phyloP scores from a whole-genome alignment of 1,139 yeast species.

The Hyphopichia pseudoburtonii region DNA sequence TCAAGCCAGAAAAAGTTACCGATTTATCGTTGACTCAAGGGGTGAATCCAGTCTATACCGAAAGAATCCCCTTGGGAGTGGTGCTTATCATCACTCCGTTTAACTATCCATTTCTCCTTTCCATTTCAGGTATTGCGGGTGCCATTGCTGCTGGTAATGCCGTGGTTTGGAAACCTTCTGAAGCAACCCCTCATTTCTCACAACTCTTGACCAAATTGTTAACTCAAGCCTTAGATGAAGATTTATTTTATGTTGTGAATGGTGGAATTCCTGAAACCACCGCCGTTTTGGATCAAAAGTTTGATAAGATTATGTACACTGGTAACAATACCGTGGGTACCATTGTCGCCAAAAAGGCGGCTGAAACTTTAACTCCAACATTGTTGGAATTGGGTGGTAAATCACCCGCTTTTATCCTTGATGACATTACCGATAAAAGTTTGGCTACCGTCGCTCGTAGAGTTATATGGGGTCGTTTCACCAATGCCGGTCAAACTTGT shows the following conservation, averaged over 20 bases:
- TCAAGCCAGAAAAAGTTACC: constrained; percentile 49
- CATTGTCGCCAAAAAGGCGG: constrained; percentile 78
- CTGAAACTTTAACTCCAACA: constrained; percentile 77
- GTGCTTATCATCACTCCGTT: constrained; percentile 80
- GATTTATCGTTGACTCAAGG: constrained; percentile 48
- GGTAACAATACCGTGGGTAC: constrained; percentile 79
- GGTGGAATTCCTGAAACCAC: constrained; percentile 78
- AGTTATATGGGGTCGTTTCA: constrained; percentile 74
- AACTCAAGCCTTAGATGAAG: constrained; percentile 52
- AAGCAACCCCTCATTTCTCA: constrained; percentile 66
- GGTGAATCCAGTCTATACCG: constrained; percentile 51
- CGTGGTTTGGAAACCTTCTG: constrained; percentile 80
- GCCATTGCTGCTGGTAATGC: constrained; percentile 90
- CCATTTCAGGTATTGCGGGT: constrained; percentile 68
- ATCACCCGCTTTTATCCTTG: constrained; percentile 74
- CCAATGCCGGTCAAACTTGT: constrained; percentile 90
- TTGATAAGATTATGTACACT: constrained; percentile 84
- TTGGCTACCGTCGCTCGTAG: constrained; percentile 61
- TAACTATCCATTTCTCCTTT: constrained; percentile 75
- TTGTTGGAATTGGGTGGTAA: constrained; percentile 92
- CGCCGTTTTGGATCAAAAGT: constrained; percentile 61
- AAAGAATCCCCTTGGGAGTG: constrained; percentile 72
- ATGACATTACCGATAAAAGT: constrained; percentile 44
- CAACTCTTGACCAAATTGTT: constrained; percentile 57
- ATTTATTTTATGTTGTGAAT: constrained; percentile 59